These are phyloP conservation scores for Agapanthus africanus DNA, from an alignment of 106 monocot species.

Conservation along the genomic window DNA sequence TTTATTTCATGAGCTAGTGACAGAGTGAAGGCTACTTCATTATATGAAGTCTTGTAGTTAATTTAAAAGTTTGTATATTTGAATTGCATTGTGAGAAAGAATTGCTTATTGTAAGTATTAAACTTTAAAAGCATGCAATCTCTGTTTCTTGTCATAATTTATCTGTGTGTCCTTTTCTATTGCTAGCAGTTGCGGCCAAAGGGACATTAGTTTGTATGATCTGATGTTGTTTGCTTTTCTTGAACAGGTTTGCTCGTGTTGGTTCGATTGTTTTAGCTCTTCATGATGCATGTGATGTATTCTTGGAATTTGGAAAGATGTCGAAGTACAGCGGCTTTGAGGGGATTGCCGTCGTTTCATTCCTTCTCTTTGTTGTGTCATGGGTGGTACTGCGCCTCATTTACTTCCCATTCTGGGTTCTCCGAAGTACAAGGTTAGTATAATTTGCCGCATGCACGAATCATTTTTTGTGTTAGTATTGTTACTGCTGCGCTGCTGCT, in stretches of 20 bases:
- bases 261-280: conserved; percentile 80
- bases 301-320: conserved; percentile 84
- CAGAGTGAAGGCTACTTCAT: too few relatives aligned
- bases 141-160: background rate
- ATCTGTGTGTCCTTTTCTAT: background rate
- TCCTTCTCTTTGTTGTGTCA: conserved; percentile 61
- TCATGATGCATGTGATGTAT: conserved; percentile 93
- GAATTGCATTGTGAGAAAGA: too few relatives aligned
- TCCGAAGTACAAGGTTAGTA: conserved; percentile 77
- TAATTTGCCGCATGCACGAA: too few relatives aligned
- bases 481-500: background rate
- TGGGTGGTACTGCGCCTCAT: conserved; percentile 73
- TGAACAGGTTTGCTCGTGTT: conserved; percentile 81
- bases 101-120: too few relatives aligned
- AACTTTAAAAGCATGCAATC: too few relatives aligned
- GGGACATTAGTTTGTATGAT: background rate
- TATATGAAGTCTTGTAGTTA: too few relatives aligned
- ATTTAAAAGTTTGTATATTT: too few relatives aligned
- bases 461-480: background rate
- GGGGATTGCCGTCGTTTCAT: conserved; percentile 40
- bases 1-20: too few relatives aligned
- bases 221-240: background rate
- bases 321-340: conserved; percentile 69
- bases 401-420: conserved; percentile 79
- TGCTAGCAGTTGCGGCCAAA: background rate